Base-by-base conservation (phyloP, 305 asterid species). In the Rubia balearica region DNA sequence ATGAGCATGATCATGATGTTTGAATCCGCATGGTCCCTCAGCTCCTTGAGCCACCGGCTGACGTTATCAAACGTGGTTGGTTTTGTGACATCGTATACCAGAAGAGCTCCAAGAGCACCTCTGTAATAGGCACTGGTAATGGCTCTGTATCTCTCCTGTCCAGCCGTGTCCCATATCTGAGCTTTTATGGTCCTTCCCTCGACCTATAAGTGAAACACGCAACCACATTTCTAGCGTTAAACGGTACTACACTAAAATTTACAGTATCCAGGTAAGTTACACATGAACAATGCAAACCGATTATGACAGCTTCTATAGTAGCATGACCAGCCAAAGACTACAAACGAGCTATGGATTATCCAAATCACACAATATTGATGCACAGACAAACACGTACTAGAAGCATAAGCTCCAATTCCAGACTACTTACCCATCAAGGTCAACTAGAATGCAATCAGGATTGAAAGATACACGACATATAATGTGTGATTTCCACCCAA, bases 91-190 rank as follows among this genome's bases (percentile, higher is more conserved):
- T 88, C 95, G 11, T 86, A 88, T 42, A 88, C 95, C 57, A 88
- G 88, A 69, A 88, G 87, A 60, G 95, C 95, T 74, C 91, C 95
- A 6, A 88, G 84, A n/a, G 95, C 91, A 67, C 91, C 95, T 73
- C 95, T 84, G 77, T 88, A 86, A 69, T 88, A 86, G 42, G 95
- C 95, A 71, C 91, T 86, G 68, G 95, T 88, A 55, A 88, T 88
- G 68, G 95, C 95, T 36, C 95, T 76, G 82, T 88, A 88, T 74
- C 95, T 83, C 78, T 86, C 95, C 75, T 88, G 95, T 4, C 91
- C 95, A n/a, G 95, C 95, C 3, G 95, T 88, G 86, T 88, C 95
- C 95, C 95, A 88, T 55, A 88, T 86, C 76, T 88, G 95, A 74
- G 95, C 85, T 82, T 88, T 88, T 33, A 88, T 76, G 1, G 88